These are phyloP conservation scores for Picocystis salinarum DNA, from an alignment of 139 green algal genomes.

Conservation along the genomic window DNA sequence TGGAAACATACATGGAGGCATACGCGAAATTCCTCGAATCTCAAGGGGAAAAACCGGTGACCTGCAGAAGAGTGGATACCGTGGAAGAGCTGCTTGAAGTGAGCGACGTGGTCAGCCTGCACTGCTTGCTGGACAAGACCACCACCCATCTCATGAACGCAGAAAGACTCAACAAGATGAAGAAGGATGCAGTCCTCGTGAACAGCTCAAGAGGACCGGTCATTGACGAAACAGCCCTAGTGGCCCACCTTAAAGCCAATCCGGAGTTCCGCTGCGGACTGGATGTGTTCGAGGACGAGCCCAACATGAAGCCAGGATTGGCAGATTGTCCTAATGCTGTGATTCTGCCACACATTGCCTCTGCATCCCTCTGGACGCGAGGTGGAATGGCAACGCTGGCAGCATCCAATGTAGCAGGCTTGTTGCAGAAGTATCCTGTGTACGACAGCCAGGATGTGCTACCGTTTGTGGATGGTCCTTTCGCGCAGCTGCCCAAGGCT, in stretches of 20 bases:
- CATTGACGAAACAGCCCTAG: slow-evolving; percentile 82
- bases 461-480: slow-evolving; percentile 64
- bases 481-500: slow-evolving; percentile 47
- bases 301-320: slow-evolving; percentile 80
- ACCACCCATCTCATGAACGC: slow-evolving; percentile 89
- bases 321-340: slow-evolving; percentile 76
- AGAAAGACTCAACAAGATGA: slow-evolving; percentile 79
- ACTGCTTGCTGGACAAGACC: slow-evolving; percentile 77
- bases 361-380: slow-evolving; percentile 75
- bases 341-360: slow-evolving; percentile 95
- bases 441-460: slow-evolving; percentile 58
- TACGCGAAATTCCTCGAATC: slow-evolving; percentile 68
- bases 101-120: slow-evolving; percentile 74
- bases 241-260: slow-evolving; percentile 79
- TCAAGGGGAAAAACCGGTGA: slow-evolving; percentile 45
- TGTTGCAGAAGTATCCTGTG: slow-evolving; percentile 42
- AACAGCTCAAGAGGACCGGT: slow-evolving; percentile 78
- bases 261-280: slow-evolving; percentile 76
- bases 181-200: slow-evolving; percentile 74
- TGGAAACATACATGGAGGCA: slow-evolving; percentile 42
- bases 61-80: slow-evolving; percentile 39
- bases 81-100: slow-evolving; percentile 78
- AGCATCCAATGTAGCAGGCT: slow-evolving; percentile 70
- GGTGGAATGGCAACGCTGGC: slow-evolving; percentile 82
- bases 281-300: slow-evolving; percentile 98